phyloP scores from a whole-genome alignment of 2,329 filamentous ascomycete species.

The Nemania sp. region DNA sequence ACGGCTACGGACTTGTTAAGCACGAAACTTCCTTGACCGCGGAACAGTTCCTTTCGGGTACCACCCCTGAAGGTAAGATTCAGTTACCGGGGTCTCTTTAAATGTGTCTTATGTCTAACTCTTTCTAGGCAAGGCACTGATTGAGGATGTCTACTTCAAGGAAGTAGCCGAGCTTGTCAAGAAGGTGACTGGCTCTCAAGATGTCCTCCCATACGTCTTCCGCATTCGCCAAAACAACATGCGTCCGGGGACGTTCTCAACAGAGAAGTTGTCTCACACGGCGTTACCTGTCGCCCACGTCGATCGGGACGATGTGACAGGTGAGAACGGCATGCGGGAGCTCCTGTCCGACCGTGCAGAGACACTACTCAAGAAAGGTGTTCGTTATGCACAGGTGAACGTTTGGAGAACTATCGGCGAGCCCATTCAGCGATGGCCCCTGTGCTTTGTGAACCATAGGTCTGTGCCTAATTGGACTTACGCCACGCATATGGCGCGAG shows the following conservation, averaged over 20 bases:
- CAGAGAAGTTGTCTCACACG: constrained; percentile 45
- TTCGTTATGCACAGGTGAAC: constrained; percentile 48
- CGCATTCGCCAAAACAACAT: constrained; percentile 48
- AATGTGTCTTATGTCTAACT: constrained; percentile 27
- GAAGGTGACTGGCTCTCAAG: constrained; percentile 45
- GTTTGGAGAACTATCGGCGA: constrained; percentile 48
- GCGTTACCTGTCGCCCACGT: constrained; percentile 48
- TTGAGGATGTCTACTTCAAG: constrained; percentile 48
- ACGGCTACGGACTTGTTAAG: constrained; percentile 47
- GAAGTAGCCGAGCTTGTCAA: constrained; percentile 47
- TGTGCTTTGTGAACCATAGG: constrained; percentile 48
- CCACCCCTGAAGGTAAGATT: constrained; percentile 44
- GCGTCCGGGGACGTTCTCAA: constrained; percentile 43
- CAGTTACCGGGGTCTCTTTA: neutral
- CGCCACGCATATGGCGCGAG: constrained; percentile 44
- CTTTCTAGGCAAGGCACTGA: constrained; percentile 42
- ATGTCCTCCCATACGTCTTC: constrained; percentile 48
- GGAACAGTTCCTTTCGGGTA: constrained; percentile 46
- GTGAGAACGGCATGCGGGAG: constrained; percentile 45
- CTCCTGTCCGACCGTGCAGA: constrained; percentile 45
- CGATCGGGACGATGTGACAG: constrained; percentile 46
- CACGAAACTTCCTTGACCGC: constrained; percentile 45
- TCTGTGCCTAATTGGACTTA: constrained; percentile 45
- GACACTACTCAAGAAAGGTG: constrained; percentile 44
- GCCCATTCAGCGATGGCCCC: constrained; percentile 47